Conservation (phyloP, 179 eudicot genomes). For the Gypsophila paniculata region DNA sequence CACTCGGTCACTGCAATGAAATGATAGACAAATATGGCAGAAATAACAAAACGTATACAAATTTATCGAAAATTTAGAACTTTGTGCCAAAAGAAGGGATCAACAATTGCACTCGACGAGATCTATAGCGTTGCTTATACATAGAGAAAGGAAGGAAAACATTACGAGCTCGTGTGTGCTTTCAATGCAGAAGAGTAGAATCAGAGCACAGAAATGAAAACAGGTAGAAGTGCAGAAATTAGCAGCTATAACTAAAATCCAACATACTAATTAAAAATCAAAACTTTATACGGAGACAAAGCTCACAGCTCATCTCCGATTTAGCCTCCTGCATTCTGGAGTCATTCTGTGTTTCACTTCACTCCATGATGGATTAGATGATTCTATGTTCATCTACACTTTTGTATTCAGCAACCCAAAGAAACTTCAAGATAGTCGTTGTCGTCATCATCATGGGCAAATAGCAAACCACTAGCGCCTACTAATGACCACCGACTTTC, state of each 20-base stretch:
- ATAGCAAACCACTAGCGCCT: conserved; percentile 4
- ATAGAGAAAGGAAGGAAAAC: conserved; percentile 3
- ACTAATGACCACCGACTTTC: conserved; percentile 23
- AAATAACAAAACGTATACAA: not conserved
- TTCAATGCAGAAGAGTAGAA: conserved; percentile 18
- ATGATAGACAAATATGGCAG: too few species aligned
- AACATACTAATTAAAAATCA: conserved; percentile 10
- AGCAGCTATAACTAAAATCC: conserved; percentile 5
- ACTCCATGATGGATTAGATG: conserved; percentile 7
- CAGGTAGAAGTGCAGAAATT: conserved; percentile 17
- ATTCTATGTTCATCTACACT: not conserved
- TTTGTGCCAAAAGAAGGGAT: not conserved
- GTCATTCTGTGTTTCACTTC: not conserved
- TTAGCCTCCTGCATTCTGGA: conserved; percentile 2
- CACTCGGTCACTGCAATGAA: too few species aligned
- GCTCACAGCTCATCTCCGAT: conserved; percentile 4
- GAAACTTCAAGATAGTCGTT: conserved; percentile 3
- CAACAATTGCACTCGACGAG: not conserved
- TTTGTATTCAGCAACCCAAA: conserved; percentile 4
- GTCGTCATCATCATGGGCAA: conserved; percentile 10
- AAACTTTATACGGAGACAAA: conserved; percentile 7
- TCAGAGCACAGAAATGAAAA: conserved; percentile 13
- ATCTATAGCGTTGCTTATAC: conserved; percentile 3
- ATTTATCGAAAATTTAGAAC: not conserved
- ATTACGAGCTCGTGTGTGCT: conserved; percentile 9